A percentile compares a stretch with the other conserved stretches of the same genome.
Evolutionary conservation across 345 rosid species (phyloP).

Genomic region (Trapa incisa): DNA sequence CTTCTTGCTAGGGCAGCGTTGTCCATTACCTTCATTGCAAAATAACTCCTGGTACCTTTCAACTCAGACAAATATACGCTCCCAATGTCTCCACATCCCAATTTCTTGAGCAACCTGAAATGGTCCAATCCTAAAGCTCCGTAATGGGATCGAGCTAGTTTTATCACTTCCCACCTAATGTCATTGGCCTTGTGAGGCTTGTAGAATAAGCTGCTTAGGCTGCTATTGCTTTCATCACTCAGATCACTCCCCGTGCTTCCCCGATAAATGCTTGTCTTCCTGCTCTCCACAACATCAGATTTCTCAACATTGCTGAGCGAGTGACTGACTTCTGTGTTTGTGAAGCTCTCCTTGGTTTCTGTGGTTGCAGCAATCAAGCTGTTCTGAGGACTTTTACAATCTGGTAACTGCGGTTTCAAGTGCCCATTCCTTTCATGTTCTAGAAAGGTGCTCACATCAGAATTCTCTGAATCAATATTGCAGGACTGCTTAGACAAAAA

Average conservation of each 20-base stretch:
- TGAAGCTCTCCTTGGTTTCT: constrained; percentile 73
- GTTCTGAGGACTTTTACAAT: constrained; percentile 48
- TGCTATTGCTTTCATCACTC: constrained; percentile 91
- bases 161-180: constrained; percentile 78
- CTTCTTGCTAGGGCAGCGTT: constrained; percentile 55
- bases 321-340: constrained; percentile 58
- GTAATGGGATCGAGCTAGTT: constrained; percentile 34
- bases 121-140: constrained; percentile 46
- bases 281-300: constrained; percentile 39
- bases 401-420: constrained; percentile 20
- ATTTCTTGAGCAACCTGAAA: constrained; percentile 41
- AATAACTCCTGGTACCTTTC: constrained; percentile 50
- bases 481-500: constrained; percentile 20
- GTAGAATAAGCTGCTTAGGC: constrained; percentile 43
- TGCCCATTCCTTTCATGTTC: constrained; percentile 34
- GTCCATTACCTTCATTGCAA: constrained; percentile 82
- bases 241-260: constrained; percentile 81
- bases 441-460: constrained; percentile 23
- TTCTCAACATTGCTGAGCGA: constrained; percentile 39
- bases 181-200: constrained; percentile 91
- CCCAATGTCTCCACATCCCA: constrained; percentile 90
- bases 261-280: constrained; percentile 53
- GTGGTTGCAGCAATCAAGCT: constrained; percentile 45
- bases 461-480: constrained; percentile 21
- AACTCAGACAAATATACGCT: constrained; percentile 70